A percentile compares a stretch with the other conserved stretches of the same genome.
phyloP scores from a whole-genome alignment of 2,329 filamentous ascomycete species.

The Didymosphaeria variabile region DNA sequence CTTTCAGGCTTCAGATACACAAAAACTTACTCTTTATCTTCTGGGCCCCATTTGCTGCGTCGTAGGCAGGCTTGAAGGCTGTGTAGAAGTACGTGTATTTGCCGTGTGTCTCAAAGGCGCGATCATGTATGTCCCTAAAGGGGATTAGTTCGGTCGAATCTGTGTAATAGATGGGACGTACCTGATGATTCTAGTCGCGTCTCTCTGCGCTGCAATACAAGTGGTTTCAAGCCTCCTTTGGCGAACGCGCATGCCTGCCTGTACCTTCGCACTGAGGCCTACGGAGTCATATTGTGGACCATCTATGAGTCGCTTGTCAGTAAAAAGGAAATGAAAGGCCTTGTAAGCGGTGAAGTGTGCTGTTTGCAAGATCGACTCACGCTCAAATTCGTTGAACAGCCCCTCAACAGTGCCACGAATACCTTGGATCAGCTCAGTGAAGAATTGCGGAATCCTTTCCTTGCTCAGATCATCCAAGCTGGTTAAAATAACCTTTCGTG shows the following conservation, averaged over 20 bases:
- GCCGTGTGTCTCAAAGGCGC: neutral
- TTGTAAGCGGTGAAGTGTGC: neutral
- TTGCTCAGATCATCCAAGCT: neutral
- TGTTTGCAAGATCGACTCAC: neutral
- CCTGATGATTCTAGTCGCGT: neutral
- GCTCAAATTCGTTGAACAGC: neutral
- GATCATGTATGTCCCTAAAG: neutral
- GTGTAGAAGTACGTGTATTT: neutral
- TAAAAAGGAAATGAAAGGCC: neutral
- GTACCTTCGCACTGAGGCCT: neutral
- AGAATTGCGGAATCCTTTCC: neutral
- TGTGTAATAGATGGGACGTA: neutral
- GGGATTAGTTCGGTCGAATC: neutral
- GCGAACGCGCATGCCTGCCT: neutral
- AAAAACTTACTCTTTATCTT: neutral
- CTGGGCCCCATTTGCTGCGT: neutral
- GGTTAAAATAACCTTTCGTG: neutral
- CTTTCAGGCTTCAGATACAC: neutral
- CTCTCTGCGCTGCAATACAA: neutral
- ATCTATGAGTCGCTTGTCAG: neutral
- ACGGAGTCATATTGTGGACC: slow-evolving; percentile 1
- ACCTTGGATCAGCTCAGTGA: neutral
- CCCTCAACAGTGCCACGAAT: neutral
- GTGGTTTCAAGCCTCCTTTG: neutral
- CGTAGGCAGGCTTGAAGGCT: neutral